A percentile compares a stretch with the other conserved stretches of the same genome.
phyloP scores from a whole-genome alignment of 2,329 filamentous ascomycete genomes.

The Fusarium temperatum region DNA sequence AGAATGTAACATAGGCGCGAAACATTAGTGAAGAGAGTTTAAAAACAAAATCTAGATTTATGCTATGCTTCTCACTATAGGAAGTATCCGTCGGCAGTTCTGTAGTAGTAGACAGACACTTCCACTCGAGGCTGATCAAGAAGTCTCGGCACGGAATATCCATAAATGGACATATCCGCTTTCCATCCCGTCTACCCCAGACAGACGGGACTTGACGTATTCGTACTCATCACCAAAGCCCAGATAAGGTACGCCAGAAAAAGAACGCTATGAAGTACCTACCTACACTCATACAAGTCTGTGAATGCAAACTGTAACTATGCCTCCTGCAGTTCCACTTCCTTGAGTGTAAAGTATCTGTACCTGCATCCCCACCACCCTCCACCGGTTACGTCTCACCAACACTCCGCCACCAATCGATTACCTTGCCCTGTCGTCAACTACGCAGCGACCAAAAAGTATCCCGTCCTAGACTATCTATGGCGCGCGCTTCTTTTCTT shows the following conservation, averaged over 20 bases:
- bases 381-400: constrained; percentile 15
- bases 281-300: background rate
- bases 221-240: constrained; percentile 11
- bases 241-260: background rate
- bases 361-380: constrained; percentile 16
- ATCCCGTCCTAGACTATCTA: background rate
- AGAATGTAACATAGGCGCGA: background rate
- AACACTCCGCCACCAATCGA: constrained; percentile 28
- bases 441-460: constrained; percentile 4
- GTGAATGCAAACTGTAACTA: background rate
- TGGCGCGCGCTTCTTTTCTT: constrained; percentile 14
- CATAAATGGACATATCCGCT: background rate
- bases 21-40: background rate
- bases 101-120: background rate
- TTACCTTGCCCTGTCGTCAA: constrained; percentile 31
- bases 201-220: constrained; percentile 10
- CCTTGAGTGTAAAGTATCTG: background rate
- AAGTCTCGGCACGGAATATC: background rate
- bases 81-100: background rate
- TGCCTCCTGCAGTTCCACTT: background rate
- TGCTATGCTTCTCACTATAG: background rate
- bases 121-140: background rate
- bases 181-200: background rate
- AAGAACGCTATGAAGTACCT: background rate
- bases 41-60: background rate